Base-by-base conservation (phyloP, 805 yeast species). In the Starmerella geochares region DNA sequence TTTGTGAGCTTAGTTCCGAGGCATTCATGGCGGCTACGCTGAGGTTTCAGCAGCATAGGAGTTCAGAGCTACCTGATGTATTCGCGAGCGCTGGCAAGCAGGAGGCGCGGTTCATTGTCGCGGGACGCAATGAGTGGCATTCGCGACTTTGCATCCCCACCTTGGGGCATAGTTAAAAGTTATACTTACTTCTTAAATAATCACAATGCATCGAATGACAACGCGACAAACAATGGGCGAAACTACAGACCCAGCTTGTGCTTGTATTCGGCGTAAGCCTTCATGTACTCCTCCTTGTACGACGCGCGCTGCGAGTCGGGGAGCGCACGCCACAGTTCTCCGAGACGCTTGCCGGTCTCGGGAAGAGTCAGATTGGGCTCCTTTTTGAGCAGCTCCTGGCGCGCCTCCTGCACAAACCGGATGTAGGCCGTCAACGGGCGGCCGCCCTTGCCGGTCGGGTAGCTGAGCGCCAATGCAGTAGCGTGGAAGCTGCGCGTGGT, bases 331-430 rank as follows among this genome's bases (percentile, higher is more conserved):
- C 98, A 90, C 71, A 76, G 81, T 68, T 86, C 94, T 67, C 98
- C 98, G 62, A 90, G 78, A 53, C 85, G 68, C 69, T 81, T 83
- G 65, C 96, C 97, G 55, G 87, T 86, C 71, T 87, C 92, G 46
- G 71, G 96, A 62, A 88, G 85, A 28, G 86, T 72, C 61, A 87
- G 81, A 65, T 92, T 94, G 60, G 97, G 96, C 77, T 90, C 83
- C 69, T 86, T 95, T 54, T 90, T 80, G 66, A 94, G 78, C 59
- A 90, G 90, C 56, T 80, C 78, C 69, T 85, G 95, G 78, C 97
- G 86, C 77, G 83, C 84, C 65, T 86, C 96, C 68, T 86, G 86
- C 62, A 96, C 95, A 67, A 88, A 90, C 77, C 86, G 87, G 95
- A 92, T 87, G 80, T 86, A 92, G 44, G 97, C 95, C 51, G 95